Percentiles rank a stretch among this genome's conserved stretches.
phyloP scores from a whole-genome alignment of 2,329 filamentous ascomycete species.

The Exutisphaerella laricina region DNA sequence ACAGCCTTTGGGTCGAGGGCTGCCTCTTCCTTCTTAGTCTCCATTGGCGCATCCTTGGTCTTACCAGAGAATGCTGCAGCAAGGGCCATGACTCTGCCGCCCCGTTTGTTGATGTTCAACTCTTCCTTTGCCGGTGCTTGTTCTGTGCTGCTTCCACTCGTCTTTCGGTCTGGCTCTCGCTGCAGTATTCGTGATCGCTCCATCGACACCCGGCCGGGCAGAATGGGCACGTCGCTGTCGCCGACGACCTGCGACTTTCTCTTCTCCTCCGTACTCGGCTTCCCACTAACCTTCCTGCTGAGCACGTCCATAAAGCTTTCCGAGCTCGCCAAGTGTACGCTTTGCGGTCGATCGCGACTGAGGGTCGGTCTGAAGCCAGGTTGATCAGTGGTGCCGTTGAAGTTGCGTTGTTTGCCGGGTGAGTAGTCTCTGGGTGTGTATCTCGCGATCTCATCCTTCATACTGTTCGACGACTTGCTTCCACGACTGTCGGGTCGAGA shows the following conservation, averaged over 20 bases:
- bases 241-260: constrained; percentile 25
- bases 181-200: constrained; percentile 21
- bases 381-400: constrained; percentile 33
- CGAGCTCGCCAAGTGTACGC: constrained; percentile 17
- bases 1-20: constrained; percentile 50
- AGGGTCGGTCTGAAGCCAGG: constrained; percentile 46
- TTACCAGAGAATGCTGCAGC: constrained; percentile 59
- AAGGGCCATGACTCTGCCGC: constrained; percentile 56
- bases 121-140: constrained; percentile 27
- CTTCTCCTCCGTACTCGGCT: constrained; percentile 21
- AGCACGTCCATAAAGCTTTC: constrained; percentile 25
- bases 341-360: constrained; percentile 27
- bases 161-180: constrained; percentile 31
- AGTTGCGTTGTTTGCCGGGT: constrained; percentile 58
- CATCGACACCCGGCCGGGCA: constrained; percentile 16
- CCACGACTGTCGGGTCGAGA: constrained; percentile 29
- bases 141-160: constrained; percentile 33
- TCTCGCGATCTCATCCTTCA: constrained; percentile 51
- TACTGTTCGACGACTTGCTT: constrained; percentile 37
- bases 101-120: constrained; percentile 39
- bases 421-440: constrained; percentile 58
- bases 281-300: constrained; percentile 27
- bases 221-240: constrained; percentile 16
- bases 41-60: constrained; percentile 33
- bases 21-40: constrained; percentile 40